These are phyloP conservation scores for Ogataea henricii DNA, from an alignment of 805 yeast species.

Conservation along the genomic window DNA sequence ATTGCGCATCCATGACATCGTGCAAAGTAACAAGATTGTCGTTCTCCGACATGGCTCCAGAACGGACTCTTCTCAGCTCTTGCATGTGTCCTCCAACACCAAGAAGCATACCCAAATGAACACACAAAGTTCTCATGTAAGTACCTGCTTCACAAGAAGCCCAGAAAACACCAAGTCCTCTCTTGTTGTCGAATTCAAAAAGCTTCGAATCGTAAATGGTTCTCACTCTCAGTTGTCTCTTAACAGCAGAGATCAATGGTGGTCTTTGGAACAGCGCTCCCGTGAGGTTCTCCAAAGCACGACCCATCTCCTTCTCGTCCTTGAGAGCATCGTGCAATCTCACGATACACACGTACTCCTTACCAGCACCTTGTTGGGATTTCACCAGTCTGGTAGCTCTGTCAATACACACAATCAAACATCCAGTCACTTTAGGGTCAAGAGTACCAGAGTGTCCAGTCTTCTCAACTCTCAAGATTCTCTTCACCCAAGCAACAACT, in stretches of 20 bases:
- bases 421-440: slow-evolving; percentile 97
- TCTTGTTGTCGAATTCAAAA: slow-evolving; percentile 94
- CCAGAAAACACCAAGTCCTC: slow-evolving; percentile 98
- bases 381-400: slow-evolving; percentile 97
- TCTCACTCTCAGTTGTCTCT: slow-evolving; percentile 97
- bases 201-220: slow-evolving; percentile 95
- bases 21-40: slow-evolving; percentile 94
- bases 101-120: slow-evolving; percentile 95
- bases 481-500: slow-evolving; percentile 98
- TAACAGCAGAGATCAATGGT: slow-evolving; percentile 97
- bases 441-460: slow-evolving; percentile 99
- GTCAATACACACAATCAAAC: slow-evolving; percentile 96
- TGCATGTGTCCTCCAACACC: slow-evolving; percentile 99
- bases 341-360: slow-evolving; percentile 97
- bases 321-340: slow-evolving; percentile 92
- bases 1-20: slow-evolving; percentile 97
- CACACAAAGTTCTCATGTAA: slow-evolving; percentile 98
- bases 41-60: slow-evolving; percentile 90
- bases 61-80: slow-evolving; percentile 98
- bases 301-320: slow-evolving; percentile 83
- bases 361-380: slow-evolving; percentile 99
- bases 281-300: slow-evolving; percentile 88
- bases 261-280: slow-evolving; percentile 99
- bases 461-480: slow-evolving; percentile 92
- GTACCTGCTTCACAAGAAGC: slow-evolving; percentile 99